Evolutionary conservation across 2,329 filamentous ascomycete genomes (phyloP).

Genomic region (Lasiodiplodia citricola): DNA sequence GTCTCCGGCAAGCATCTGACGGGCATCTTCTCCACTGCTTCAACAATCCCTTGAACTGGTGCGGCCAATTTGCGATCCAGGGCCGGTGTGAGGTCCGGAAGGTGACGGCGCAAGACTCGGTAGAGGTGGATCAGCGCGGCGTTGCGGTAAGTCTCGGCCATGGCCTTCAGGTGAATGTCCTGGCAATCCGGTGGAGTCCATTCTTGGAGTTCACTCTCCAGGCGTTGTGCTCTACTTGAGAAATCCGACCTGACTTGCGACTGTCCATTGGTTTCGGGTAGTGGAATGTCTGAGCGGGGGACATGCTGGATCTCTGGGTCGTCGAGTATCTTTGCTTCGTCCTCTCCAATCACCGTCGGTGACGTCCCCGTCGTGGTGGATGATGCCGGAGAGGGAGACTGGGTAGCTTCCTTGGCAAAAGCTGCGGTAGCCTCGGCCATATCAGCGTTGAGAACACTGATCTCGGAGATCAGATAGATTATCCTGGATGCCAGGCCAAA

Average conservation of each 20-base stretch:
- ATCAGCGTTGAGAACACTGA: slow-evolving; percentile 26
- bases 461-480: slow-evolving; percentile 25
- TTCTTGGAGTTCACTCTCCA: slow-evolving; percentile 22
- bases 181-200: slow-evolving; percentile 23
- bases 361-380: slow-evolving; percentile 1
- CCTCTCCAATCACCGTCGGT: not conserved
- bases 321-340: slow-evolving; percentile 4
- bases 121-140: slow-evolving; percentile 26
- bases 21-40: slow-evolving; percentile 24
- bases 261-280: slow-evolving; percentile 3
- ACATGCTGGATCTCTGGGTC: slow-evolving; percentile 16
- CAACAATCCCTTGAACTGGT: slow-evolving; percentile 21
- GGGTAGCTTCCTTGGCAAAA: slow-evolving; percentile 8
- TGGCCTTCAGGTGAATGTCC: slow-evolving; percentile 19
- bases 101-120: slow-evolving; percentile 18
- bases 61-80: slow-evolving; percentile 22
- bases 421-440: slow-evolving; percentile 23
- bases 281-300: not conserved
- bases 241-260: slow-evolving; percentile 21
- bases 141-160: slow-evolving; percentile 25
- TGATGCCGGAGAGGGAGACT: slow-evolving; percentile 4
- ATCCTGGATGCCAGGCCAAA: slow-evolving; percentile 25
- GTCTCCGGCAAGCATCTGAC: slow-evolving; percentile 25
- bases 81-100: slow-evolving; percentile 20
- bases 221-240: slow-evolving; percentile 15